These are phyloP conservation scores for Monarda citriodora DNA, from an alignment of 305 asterid genomes.

Conservation along the genomic window DNA sequence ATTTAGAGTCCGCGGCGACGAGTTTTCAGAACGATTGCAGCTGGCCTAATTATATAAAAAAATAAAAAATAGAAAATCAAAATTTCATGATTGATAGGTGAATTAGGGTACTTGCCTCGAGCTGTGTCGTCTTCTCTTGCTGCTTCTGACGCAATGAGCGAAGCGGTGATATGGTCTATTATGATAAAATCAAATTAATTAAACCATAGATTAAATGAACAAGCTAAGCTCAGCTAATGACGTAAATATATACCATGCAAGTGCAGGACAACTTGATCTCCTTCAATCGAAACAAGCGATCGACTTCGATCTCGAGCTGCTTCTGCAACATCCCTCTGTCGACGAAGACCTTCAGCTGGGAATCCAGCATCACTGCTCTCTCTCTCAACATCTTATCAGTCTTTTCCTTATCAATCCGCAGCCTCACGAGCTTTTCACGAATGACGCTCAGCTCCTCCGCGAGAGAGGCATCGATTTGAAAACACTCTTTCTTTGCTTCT, in stretches of 20 bases:
- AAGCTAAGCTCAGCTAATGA: no score
- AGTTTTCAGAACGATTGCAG: not conserved
- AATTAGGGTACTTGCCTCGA: slow-evolving; percentile 8
- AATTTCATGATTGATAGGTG: no score
- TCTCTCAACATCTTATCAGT: slow-evolving; percentile 60
- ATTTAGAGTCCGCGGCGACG: not conserved
- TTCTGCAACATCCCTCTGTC: slow-evolving; percentile 68
- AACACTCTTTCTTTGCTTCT: slow-evolving; percentile 23
- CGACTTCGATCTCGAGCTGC: slow-evolving; percentile 83
- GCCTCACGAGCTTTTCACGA: slow-evolving; percentile 66
- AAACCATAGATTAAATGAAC: not conserved
- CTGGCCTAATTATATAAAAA: no score
- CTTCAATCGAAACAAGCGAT: slow-evolving; percentile 70
- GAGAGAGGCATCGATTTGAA: slow-evolving; percentile 52
- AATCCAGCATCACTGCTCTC: slow-evolving; percentile 43
- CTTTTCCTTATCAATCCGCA: slow-evolving; percentile 60
- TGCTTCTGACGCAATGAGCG: slow-evolving; percentile 27
- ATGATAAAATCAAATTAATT: not conserved
- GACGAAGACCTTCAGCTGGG: slow-evolving; percentile 52
- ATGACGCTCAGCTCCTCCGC: slow-evolving; percentile 90
- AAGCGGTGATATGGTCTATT: slow-evolving; percentile 18
- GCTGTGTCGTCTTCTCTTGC: slow-evolving; percentile 15
- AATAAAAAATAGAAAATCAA: no score
- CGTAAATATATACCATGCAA: no score
- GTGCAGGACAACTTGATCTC: slow-evolving; percentile 68